These are phyloP conservation scores for Lodderomyces oxycetoniae DNA, from an alignment of 1,139 yeast species.

Conservation along the genomic window DNA sequence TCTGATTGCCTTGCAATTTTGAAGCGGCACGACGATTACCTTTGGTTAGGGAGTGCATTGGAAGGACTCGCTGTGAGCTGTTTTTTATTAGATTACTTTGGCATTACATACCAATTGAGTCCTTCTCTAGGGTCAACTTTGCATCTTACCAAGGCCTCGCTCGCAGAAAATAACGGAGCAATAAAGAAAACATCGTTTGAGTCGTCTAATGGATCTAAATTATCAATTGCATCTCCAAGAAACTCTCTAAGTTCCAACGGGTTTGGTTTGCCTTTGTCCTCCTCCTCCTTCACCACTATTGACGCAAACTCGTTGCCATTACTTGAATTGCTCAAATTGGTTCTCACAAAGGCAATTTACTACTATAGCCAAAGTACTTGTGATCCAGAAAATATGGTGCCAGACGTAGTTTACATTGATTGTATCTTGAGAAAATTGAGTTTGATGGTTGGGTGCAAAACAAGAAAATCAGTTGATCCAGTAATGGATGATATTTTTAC, in stretches of 20 bases:
- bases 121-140: constrained; percentile 22
- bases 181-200: constrained; percentile 18
- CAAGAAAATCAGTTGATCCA: constrained; percentile 15
- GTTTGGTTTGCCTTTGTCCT: constrained; percentile 12
- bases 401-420: constrained; percentile 77
- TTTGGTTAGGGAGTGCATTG: constrained; percentile 85
- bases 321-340: constrained; percentile 48
- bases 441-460: constrained; percentile 52
- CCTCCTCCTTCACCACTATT: constrained; percentile 6
- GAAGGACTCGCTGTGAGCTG: constrained; percentile 74
- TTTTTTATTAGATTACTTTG: constrained; percentile 55
- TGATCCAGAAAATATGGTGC: constrained; percentile 71
- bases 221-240: constrained; percentile 26
- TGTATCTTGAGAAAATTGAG: constrained; percentile 60
- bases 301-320: constrained; percentile 29
- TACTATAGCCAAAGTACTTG: constrained; percentile 58
- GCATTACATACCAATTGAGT: constrained; percentile 52
- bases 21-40: constrained; percentile 62
- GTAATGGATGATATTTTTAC: not conserved
- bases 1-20: constrained; percentile 64
- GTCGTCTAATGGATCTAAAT: constrained; percentile 14
- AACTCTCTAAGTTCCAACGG: constrained; percentile 21
- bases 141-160: constrained; percentile 17
- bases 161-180: constrained; percentile 14
- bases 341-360: constrained; percentile 44